Evolutionary conservation across 192 early-diverging fungal species (phyloP), one percentile per base, ranked within the genome.

Genomic region (Pilaira anomala): DNA sequence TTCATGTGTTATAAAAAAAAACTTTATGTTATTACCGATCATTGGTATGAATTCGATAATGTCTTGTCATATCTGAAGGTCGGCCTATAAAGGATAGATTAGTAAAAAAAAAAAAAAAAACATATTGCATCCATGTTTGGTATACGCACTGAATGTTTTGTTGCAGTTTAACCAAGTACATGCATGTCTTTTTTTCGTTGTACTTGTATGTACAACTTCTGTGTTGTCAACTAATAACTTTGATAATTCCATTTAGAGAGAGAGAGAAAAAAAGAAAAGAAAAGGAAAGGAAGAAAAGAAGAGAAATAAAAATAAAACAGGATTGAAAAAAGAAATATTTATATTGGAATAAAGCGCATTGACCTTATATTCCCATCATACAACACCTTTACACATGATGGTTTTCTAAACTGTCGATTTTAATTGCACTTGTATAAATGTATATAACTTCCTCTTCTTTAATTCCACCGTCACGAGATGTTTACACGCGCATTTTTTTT

Each of bases 1-100:
- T 58, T 58, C n/a, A n/a, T 19, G 44, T 46, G 18, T 58, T 24
- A 42, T 42, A 36, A 16, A 16, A 12, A 14, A 22, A 25, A 12
- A 12, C 1, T 40, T 58, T 40, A 36, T 22, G 11, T 40, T 12
- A 24, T 12, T 72, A 79, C 83, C 87, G 82, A 60, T 90, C 88
- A 62, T 88, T 87, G 11, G 86, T 88, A 70, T 92, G 90, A 66
- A 92, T 89, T 46, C 90, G 80, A 30, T 72, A 73, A 76, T 92
- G 90, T 40, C 90, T 81, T 25, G 84, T 83, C 18, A 92, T 78
- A 67, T 92, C 90, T 26, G 82, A 84, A 48, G 78, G 76, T 28
- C 82, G 77, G 60, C 75, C 86, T 68, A 68, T 39, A 22, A 39
- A 44, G 13, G 18, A 22, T 66, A 19, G 21, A 26, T 56, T 11